These are phyloP conservation scores for Starmera stellimalicola DNA, from an alignment of 1,139 yeast species.

Conservation along the genomic window DNA sequence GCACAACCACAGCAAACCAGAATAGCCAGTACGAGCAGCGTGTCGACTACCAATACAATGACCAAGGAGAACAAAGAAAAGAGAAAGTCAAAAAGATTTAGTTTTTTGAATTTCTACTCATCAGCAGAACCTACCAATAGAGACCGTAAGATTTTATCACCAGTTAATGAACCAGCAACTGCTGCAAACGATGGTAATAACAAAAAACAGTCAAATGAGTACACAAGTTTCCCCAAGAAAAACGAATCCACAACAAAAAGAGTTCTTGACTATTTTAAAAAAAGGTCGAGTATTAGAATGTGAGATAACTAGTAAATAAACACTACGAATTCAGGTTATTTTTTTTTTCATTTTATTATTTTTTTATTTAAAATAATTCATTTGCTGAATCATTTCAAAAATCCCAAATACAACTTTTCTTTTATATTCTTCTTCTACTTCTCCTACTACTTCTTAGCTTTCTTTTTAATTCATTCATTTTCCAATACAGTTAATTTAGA, in stretches of 20 bases:
- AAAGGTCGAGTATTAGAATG: constrained; percentile 29
- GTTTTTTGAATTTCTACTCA: constrained; percentile 21
- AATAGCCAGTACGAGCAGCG: constrained; percentile 3
- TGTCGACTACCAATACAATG: too few relatives aligned
- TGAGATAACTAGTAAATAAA: too few relatives aligned
- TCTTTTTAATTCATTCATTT: too few relatives aligned
- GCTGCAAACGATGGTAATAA: constrained; percentile 13
- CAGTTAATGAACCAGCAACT: constrained; percentile 12
- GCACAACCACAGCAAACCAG: constrained; percentile 3
- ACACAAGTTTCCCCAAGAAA: constrained; percentile 23
- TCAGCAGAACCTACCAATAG: background rate
- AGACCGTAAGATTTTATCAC: background rate
- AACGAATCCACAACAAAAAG: constrained; percentile 68
- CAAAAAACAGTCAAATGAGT: constrained; percentile 14
- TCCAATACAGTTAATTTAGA: too few relatives aligned
- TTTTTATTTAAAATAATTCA: too few relatives aligned
- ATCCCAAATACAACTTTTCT: too few relatives aligned
- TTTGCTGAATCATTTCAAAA: too few relatives aligned
- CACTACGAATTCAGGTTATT: too few relatives aligned
- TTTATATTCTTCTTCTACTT: too few relatives aligned
- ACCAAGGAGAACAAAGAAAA: background rate
- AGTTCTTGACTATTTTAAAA: constrained; percentile 73
- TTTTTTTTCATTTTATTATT: too few relatives aligned
- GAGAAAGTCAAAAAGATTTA: constrained; percentile 21
- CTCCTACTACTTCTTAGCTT: too few relatives aligned